These are phyloP conservation scores for Tolypocladium inflatum DNA, from an alignment of 2,329 filamentous ascomycete genomes.

Conservation along the genomic window DNA sequence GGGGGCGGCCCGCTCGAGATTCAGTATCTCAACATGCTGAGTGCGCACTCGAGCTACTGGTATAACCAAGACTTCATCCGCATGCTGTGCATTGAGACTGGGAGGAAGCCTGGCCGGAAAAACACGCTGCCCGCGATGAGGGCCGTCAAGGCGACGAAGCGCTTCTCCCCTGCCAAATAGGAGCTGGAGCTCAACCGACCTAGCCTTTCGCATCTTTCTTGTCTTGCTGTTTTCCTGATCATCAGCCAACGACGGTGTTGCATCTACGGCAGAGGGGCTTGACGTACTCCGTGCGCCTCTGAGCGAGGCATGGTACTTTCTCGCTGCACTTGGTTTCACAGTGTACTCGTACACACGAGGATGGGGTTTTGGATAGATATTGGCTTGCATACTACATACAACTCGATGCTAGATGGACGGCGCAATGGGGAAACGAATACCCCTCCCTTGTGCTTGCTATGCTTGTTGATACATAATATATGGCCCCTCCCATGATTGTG, in stretches of 20 bases:
- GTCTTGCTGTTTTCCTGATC: neutral
- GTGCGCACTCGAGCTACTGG: slow-evolving; percentile 95
- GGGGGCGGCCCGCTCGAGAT: slow-evolving; percentile 84
- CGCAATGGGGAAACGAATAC: neutral
- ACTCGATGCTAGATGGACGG: neutral
- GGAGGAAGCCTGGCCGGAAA: slow-evolving; percentile 58
- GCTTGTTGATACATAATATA: neutral
- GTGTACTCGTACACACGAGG: neutral
- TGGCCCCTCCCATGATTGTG: neutral
- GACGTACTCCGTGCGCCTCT: neutral
- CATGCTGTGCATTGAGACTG: slow-evolving; percentile 81
- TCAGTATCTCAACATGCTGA: slow-evolving; percentile 94
- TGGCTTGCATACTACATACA: neutral
- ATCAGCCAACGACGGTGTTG: neutral
- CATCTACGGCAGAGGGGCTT: neutral
- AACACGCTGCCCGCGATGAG: slow-evolving; percentile 48
- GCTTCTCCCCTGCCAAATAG: slow-evolving; percentile 12
- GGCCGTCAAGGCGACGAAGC: slow-evolving; percentile 43
- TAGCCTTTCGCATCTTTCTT: neutral
- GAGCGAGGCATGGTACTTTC: neutral
- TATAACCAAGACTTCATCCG: slow-evolving; percentile 77
- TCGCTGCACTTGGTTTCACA: neutral
- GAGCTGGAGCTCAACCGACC: neutral
- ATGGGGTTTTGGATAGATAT: neutral
- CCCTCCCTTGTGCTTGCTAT: neutral